Base-by-base conservation (phyloP, 768 basidiomycete species). In the Sarcodon aspratus region DNA sequence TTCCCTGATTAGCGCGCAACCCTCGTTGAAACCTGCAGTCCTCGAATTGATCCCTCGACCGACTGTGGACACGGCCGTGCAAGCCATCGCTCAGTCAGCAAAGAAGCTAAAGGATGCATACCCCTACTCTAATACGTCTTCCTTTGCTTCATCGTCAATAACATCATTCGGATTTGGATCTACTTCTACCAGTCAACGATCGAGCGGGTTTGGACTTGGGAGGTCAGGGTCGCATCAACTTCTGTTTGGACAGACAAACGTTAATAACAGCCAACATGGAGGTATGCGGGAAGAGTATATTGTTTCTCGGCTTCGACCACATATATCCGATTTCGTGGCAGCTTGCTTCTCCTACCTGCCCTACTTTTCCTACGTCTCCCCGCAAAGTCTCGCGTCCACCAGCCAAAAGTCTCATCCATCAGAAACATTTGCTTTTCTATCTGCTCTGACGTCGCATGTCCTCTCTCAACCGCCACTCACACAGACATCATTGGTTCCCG, bases 251-350 rank as follows among this genome's bases (percentile, higher is more conserved):
- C 17, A 15, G 9, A 13, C 40, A 6, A 49, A 49, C 32, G 52
- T 47, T 31, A 46, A 47, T 27, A 48, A 53, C 44, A 55, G 49
- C 9, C 21, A 27, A 27, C 37, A 50, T 48, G 51, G 57, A 50
- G 77, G 77, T 35, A 91, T 90, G 85, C 80, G 89, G 51, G 82
- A 88, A 50, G 78, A 81, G 6, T 92, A 92, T 61, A 73, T 91
- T 54, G 64, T 79, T 36, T 85, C 81, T 13, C 75, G 89, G 48
- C 69, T 92, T 13, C 76, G 82, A 44, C 82, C 84, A 12, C 80
- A 83, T 62, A 78, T 90, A 45, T 66, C 72, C 46, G 88, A 90
- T 46, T 92, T 87, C 55, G 79, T 82, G 32, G 75, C 88, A 3
- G 76, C 82, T 32, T 85, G 78, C 62, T 73, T 80, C 61, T 83